phyloP scores from a whole-genome alignment of 169 alveolate species.

The Plasmodium yoelii region DNA sequence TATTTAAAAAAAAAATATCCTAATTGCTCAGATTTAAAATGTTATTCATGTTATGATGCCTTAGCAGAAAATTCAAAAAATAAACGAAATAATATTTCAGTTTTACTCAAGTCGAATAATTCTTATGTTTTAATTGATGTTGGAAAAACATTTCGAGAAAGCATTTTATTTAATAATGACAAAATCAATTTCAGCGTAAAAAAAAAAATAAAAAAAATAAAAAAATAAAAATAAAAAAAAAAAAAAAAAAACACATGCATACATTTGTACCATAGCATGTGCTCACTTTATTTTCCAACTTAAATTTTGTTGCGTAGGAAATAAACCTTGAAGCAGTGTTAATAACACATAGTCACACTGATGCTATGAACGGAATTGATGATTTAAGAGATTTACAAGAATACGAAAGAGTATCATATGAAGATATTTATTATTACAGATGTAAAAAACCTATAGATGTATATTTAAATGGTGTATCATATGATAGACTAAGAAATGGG shows the following conservation, averaged over 20 bases:
- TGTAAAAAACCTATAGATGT: slow-evolving; percentile 31
- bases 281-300: background rate
- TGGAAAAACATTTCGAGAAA: slow-evolving; percentile 71
- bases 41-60: slow-evolving; percentile 69
- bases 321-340: slow-evolving; percentile 45
- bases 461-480: slow-evolving; percentile 48
- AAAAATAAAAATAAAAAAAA: background rate
- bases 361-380: slow-evolving; percentile 70
- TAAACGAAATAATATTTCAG: slow-evolving; percentile 62
- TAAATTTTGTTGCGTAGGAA: slow-evolving; percentile 19
- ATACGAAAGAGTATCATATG: slow-evolving; percentile 16
- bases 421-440: slow-evolving; percentile 33
- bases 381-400: slow-evolving; percentile 73
- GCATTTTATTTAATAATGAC: slow-evolving; percentile 36
- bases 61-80: slow-evolving; percentile 42
- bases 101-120: slow-evolving; percentile 48
- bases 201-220: background rate
- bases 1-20: slow-evolving; percentile 47
- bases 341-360: slow-evolving; percentile 70
- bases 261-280: too few relatives aligned
- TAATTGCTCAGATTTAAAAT: slow-evolving; percentile 19
- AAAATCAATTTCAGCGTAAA: slow-evolving; percentile 54
- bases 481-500: slow-evolving; percentile 47
- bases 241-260: background rate
- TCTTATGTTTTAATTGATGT: slow-evolving; percentile 64